Conservation (phyloP, 257 asterid genomes). For the Fraxinus anomala region DNA sequence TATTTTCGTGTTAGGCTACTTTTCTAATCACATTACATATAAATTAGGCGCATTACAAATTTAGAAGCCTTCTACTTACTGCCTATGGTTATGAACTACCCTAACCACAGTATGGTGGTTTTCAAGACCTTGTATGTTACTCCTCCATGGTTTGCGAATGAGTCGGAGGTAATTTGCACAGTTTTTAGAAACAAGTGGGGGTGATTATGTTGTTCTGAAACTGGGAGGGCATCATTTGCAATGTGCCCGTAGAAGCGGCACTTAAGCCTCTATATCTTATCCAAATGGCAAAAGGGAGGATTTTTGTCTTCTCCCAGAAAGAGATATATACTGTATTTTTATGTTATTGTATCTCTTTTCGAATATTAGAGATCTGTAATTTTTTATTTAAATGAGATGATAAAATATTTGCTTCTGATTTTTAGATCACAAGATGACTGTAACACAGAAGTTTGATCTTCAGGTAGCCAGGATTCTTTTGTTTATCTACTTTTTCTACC, state of each 20-base stretch:
- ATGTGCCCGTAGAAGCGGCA: not conserved
- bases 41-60: too few relatives aligned
- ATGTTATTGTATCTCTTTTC: not conserved
- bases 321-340: not conserved
- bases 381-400: slow-evolving; percentile 9
- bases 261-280: not conserved
- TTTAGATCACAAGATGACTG: slow-evolving; percentile 8
- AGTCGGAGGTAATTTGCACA: too few relatives aligned
- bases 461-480: slow-evolving; percentile 85
- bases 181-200: too few relatives aligned
- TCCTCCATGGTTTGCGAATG: too few relatives aligned
- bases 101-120: too few relatives aligned
- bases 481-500: slow-evolving; percentile 73
- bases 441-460: slow-evolving; percentile 30
- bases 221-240: too few relatives aligned
- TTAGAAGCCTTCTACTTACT: too few relatives aligned
- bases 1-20: too few relatives aligned
- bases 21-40: too few relatives aligned
- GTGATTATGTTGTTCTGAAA: too few relatives aligned
- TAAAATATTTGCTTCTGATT: slow-evolving; percentile 2
- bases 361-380: not conserved
- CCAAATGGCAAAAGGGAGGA: not conserved
- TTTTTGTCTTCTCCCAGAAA: not conserved
- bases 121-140: too few relatives aligned
- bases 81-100: too few relatives aligned